Evolutionary conservation across 1,139 yeast genomes (phyloP).

Genomic region (Candida anutae): DNA sequence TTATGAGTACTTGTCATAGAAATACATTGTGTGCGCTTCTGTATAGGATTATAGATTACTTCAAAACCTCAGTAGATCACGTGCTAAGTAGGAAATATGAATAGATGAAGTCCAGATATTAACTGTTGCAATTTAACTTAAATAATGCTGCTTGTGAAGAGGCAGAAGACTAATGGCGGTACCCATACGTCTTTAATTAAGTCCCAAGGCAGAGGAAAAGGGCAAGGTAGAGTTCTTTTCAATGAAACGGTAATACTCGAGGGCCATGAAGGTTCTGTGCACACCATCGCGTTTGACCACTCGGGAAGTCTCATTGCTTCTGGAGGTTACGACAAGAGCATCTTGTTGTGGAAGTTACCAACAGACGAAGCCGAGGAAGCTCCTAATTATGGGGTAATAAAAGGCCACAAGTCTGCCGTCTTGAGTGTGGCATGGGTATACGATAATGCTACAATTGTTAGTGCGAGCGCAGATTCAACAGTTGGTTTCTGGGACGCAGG

Average conservation of each 20-base stretch:
- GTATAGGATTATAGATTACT: too few species aligned
- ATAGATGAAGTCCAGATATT: too few species aligned
- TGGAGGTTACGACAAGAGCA: conserved; percentile 43
- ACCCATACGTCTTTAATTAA: conserved; percentile 1
- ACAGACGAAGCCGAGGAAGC: conserved; percentile 11
- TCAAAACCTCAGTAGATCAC: too few species aligned
- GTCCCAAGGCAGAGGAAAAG: conserved; percentile 1
- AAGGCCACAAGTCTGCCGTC: conserved; percentile 45
- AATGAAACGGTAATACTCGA: conserved; percentile 21
- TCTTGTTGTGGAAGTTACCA: conserved; percentile 42
- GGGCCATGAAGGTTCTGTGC: conserved; percentile 46
- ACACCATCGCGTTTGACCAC: conserved; percentile 34
- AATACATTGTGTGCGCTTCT: too few species aligned
- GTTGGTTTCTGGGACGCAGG: conserved; percentile 53
- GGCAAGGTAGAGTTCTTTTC: conserved; percentile 5
- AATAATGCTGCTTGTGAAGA: conserved; percentile 15
- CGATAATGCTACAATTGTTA: conserved; percentile 26
- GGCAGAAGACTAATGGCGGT: conserved; percentile 9
- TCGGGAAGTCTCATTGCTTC: conserved; percentile 41
- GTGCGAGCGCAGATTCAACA: conserved; percentile 47
- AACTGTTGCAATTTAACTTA: too few species aligned
- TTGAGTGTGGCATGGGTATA: conserved; percentile 42
- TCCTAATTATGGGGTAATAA: conserved; percentile 31
- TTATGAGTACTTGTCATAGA: conserved; percentile 73
- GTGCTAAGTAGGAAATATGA: too few species aligned